Conservation (phyloP, 768 basidiomycete species). For the Mycena indigotica region DNA sequence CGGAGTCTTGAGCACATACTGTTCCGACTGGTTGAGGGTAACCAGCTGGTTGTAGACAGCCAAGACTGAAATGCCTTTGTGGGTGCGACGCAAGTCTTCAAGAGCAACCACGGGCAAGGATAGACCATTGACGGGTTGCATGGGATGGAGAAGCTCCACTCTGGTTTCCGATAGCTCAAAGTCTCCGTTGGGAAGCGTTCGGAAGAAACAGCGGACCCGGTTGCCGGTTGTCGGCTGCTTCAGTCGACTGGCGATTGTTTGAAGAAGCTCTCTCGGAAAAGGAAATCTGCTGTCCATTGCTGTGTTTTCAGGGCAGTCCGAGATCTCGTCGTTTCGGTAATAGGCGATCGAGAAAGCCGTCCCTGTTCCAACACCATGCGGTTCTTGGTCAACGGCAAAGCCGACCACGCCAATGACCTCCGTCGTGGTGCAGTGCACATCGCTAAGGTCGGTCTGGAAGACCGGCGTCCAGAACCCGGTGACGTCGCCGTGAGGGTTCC, state of each 20-base stretch:
- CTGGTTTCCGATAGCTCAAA: background rate
- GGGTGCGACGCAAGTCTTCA: background rate
- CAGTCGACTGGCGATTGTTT: background rate
- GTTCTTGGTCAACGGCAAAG: background rate
- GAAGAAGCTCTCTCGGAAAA: background rate
- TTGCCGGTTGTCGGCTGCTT: background rate
- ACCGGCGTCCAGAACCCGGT: background rate
- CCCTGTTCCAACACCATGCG: background rate
- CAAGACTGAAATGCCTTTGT: background rate
- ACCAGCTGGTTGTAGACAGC: background rate
- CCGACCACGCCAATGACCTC: background rate
- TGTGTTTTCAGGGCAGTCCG: background rate
- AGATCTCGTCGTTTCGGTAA: background rate
- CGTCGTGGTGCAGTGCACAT: background rate
- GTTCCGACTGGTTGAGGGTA: background rate
- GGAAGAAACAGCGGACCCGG: background rate
- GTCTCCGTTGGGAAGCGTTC: background rate
- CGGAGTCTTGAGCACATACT: background rate
- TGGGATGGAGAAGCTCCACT: background rate
- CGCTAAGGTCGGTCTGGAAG: background rate
- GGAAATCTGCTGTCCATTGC: background rate
- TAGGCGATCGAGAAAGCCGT: background rate
- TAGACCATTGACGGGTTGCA: background rate
- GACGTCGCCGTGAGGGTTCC: background rate
- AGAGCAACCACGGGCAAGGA: background rate